Evolutionary conservation across 495 filamentous ascomycete species (phyloP).

Genomic region (Lophium mytilinum): DNA sequence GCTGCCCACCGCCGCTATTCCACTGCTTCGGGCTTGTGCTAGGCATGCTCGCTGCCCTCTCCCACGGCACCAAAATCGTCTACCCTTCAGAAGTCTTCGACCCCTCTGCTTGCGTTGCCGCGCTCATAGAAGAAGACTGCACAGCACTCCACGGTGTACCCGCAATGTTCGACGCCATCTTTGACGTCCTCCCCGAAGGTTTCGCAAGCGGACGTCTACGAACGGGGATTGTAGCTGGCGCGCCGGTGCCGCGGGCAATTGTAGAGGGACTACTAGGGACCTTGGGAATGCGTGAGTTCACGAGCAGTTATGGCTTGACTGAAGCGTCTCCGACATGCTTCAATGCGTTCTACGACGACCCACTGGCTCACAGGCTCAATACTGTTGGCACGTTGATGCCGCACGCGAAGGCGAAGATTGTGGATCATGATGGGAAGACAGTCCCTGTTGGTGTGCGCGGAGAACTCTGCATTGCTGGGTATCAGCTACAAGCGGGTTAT

Average conservation of each 20-base stretch:
- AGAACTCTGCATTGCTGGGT: slow-evolving; percentile 62
- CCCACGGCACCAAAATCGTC: slow-evolving; percentile 58
- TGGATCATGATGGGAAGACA: slow-evolving; percentile 49
- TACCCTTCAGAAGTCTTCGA: slow-evolving; percentile 60
- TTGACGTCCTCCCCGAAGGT: slow-evolving; percentile 41
- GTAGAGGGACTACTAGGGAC: slow-evolving; percentile 55
- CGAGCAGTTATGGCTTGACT: slow-evolving; percentile 63
- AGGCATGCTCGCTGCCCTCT: slow-evolving; percentile 57
- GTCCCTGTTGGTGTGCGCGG: slow-evolving; percentile 52
- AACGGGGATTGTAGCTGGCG: slow-evolving; percentile 62
- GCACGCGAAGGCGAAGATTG: slow-evolving; percentile 59
- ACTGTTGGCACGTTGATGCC: slow-evolving; percentile 63
- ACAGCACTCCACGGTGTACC: slow-evolving; percentile 66
- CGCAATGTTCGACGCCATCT: slow-evolving; percentile 62
- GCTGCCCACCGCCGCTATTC: slow-evolving; percentile 64
- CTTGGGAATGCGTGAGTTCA: slow-evolving; percentile 61
- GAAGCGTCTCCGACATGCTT: slow-evolving; percentile 65
- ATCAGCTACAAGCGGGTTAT: slow-evolving; percentile 60
- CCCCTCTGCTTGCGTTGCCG: slow-evolving; percentile 47
- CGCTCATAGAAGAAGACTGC: slow-evolving; percentile 55
- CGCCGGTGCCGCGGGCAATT: slow-evolving; percentile 54
- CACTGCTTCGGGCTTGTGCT: slow-evolving; percentile 70
- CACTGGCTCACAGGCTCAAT: slow-evolving; percentile 47
- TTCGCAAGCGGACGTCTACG: slow-evolving; percentile 42
- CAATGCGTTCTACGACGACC: slow-evolving; percentile 59